These are phyloP conservation scores for Nemania sp. DNA, from an alignment of 2,329 filamentous ascomycete genomes.

Conservation along the genomic window DNA sequence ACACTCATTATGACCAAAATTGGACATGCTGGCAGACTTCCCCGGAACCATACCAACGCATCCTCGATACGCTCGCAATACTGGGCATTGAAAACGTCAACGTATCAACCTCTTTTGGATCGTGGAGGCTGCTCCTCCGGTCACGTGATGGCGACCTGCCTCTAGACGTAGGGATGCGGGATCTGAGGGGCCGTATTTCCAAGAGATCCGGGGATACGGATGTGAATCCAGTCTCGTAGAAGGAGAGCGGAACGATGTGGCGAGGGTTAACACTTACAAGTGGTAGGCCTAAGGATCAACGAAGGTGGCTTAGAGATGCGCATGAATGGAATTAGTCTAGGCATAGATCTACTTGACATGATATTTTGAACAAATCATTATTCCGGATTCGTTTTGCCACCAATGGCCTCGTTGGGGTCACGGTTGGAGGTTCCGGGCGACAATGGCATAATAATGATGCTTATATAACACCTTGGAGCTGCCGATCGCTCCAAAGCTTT, in stretches of 20 bases:
- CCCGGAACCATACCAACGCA: too few relatives aligned
- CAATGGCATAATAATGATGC: not conserved
- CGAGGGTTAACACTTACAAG: not conserved
- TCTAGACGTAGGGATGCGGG: constrained; percentile 10
- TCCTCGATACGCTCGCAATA: not conserved
- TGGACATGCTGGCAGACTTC: too few relatives aligned
- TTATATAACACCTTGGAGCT: constrained; percentile 10
- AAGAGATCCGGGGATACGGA: not conserved
- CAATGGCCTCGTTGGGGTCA: not conserved
- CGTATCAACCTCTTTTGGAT: not conserved
- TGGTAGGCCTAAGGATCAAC: too few relatives aligned
- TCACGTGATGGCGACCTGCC: constrained; percentile 23
- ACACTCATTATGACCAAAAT: too few relatives aligned
- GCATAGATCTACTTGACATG: not conserved
- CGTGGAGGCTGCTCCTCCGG: constrained; percentile 20
- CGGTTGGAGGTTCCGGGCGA: not conserved
- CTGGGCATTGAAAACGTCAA: not conserved
- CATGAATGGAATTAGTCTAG: not conserved
- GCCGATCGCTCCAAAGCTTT: not conserved
- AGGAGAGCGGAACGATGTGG: not conserved
- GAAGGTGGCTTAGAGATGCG: not conserved
- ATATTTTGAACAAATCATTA: not conserved
- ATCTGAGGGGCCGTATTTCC: constrained; percentile 14
- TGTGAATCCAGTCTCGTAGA: not conserved
- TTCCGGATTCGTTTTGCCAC: constrained; percentile 4